A percentile compares a stretch with the other conserved stretches of the same genome.
phyloP scores from a whole-genome alignment of 164 flowering plant species.

The Echeveria elegans region DNA sequence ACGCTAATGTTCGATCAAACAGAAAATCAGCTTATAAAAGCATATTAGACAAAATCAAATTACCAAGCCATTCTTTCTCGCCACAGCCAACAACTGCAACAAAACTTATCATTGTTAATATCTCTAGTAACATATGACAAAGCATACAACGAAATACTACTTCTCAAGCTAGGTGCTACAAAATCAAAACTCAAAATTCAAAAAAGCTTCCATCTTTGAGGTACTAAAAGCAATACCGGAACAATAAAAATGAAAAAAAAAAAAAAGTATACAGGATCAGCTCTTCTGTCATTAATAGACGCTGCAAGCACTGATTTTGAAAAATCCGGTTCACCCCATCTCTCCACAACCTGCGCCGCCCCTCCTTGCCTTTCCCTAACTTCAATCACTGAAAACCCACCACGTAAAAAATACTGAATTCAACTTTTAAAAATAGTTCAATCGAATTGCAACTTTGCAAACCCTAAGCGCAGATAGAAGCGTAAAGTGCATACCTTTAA shows the following conservation, averaged over 20 bases:
- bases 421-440: background rate
- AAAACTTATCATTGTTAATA: background rate
- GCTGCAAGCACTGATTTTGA: constrained; percentile 57
- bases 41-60: constrained; percentile 21
- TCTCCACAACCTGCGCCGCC: constrained; percentile 57
- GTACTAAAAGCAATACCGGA: background rate
- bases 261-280: constrained; percentile 45
- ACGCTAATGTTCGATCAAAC: background rate
- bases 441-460: background rate
- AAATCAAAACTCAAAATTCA: background rate
- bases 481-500: constrained; percentile 42
- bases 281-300: constrained; percentile 50
- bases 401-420: background rate
- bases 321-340: constrained; percentile 85
- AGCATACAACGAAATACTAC: background rate
- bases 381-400: constrained; percentile 45
- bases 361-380: constrained; percentile 42
- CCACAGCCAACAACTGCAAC: constrained; percentile 77
- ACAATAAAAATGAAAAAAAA: background rate
- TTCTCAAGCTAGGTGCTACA: background rate
- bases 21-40: background rate
- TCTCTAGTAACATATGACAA: background rate
- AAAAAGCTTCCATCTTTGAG: background rate
- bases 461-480: background rate
- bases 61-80: constrained; percentile 71